A percentile compares a stretch with the other conserved stretches of the same genome.
phyloP scores from a whole-genome alignment of 1,284 basidiomycete species.

The Apiotrichum porosum region DNA sequence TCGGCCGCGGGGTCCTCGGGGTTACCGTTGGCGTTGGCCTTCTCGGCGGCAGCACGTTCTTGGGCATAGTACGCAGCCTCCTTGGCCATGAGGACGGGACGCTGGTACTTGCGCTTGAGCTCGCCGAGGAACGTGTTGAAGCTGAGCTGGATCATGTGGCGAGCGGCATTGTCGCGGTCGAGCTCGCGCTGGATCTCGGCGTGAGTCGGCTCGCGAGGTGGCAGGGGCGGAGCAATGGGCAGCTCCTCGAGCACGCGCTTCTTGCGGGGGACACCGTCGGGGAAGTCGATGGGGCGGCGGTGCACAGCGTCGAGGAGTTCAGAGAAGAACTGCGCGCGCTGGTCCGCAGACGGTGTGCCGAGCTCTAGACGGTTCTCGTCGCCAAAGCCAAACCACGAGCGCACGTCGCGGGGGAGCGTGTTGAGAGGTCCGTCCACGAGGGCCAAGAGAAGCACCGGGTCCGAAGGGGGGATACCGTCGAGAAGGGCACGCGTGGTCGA shows the following conservation, averaged over 20 bases:
- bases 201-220: constrained; percentile 74
- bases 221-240: constrained; percentile 81
- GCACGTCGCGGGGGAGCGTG: constrained; percentile 75
- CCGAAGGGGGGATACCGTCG: constrained; percentile 80
- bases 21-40: background rate
- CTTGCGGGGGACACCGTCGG: constrained; percentile 79
- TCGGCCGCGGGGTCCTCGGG: background rate
- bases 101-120: constrained; percentile 87
- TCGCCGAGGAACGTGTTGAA: constrained; percentile 82
- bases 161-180: constrained; percentile 71
- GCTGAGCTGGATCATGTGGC: constrained; percentile 80
- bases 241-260: constrained; percentile 81
- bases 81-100: constrained; percentile 76
- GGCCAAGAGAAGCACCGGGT: constrained; percentile 85
- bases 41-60: background rate
- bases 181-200: constrained; percentile 78
- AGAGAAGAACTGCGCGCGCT: constrained; percentile 74
- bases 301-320: constrained; percentile 63
- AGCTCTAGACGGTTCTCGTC: constrained; percentile 72
- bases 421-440: constrained; percentile 72
- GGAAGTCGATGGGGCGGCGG: constrained; percentile 79
- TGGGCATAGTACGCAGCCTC: constrained; percentile 20
- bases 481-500: constrained; percentile 85
- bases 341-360: constrained; percentile 52
- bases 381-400: constrained; percentile 80